These are phyloP conservation scores for Neurospora sp. DNA, from an alignment of 2,329 filamentous ascomycete genomes.

Conservation along the genomic window DNA sequence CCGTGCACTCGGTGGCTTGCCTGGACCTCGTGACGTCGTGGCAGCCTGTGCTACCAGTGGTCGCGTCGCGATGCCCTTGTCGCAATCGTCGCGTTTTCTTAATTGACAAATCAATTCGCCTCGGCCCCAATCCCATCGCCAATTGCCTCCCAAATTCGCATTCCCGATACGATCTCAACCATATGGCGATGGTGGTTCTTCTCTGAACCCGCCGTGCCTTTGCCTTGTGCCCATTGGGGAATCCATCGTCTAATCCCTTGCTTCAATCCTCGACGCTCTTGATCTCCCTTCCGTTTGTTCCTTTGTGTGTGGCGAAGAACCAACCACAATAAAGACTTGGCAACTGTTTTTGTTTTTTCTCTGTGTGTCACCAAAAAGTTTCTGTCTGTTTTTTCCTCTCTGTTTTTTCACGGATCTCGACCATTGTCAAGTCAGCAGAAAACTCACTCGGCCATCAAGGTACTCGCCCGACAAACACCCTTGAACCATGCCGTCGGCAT, in stretches of 20 bases:
- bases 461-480: background rate
- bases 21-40: conserved; percentile 13
- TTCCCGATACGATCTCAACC: background rate
- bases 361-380: background rate
- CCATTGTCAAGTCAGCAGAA: background rate
- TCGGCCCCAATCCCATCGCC: background rate
- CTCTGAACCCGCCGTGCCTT: background rate
- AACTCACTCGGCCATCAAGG: background rate
- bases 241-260: background rate
- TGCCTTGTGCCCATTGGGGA: background rate
- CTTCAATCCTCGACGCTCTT: background rate
- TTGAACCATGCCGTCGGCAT: background rate
- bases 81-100: conserved; percentile 11
- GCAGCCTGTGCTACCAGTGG: background rate
- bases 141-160: background rate
- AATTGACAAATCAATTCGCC: conserved; percentile 9
- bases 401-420: background rate
- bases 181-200: background rate
- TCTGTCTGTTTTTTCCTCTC: background rate
- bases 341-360: background rate
- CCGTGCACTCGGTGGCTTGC: background rate
- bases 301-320: background rate
- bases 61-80: conserved; percentile 10
- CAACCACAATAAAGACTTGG: background rate
- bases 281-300: background rate